Evolutionary conservation across 352 stramenopile genomes (phyloP).

Genomic region (Phytophthora fragariae): DNA sequence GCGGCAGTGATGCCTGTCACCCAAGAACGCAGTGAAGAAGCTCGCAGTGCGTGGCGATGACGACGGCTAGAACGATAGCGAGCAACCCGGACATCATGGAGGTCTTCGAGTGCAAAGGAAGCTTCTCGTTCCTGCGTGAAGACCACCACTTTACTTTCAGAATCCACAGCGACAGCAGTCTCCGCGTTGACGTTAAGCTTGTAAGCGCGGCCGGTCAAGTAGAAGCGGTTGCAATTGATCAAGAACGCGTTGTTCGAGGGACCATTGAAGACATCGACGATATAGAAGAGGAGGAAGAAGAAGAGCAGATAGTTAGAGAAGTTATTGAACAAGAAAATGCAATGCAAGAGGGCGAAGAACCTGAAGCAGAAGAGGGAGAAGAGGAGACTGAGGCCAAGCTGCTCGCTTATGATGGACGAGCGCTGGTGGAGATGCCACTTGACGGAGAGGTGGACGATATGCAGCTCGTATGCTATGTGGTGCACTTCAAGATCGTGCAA

Average conservation of each 20-base stretch:
- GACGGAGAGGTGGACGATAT: constrained; percentile 6
- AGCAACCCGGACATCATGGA: constrained; percentile 20
- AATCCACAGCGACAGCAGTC: constrained; percentile 44
- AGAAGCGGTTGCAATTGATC: background rate
- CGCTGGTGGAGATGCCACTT: constrained; percentile 33
- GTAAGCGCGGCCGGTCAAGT: background rate
- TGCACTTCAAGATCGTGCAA: constrained; percentile 58
- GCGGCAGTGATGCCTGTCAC: constrained; percentile 1
- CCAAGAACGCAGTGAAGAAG: constrained; percentile 12
- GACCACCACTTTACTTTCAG: constrained; percentile 43
- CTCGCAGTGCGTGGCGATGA: background rate
- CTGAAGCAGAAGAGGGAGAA: background rate
- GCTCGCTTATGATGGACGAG: constrained; percentile 41
- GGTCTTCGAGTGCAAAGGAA: constrained; percentile 53
- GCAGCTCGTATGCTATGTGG: constrained; percentile 36
- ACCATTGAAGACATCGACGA: constrained; percentile 26
- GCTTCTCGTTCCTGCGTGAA: constrained; percentile 42
- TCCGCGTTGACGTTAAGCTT: constrained; percentile 38
- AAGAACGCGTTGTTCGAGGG: background rate
- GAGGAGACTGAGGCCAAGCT: constrained; percentile 26
- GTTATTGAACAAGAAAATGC: background rate
- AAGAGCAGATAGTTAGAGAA: background rate
- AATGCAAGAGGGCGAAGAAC: background rate
- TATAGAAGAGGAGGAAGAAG: constrained; percentile 17
- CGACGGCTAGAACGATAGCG: constrained; percentile 10